Base-by-base conservation (phyloP, 805 yeast species). In the Suhomyces faveliae region DNA sequence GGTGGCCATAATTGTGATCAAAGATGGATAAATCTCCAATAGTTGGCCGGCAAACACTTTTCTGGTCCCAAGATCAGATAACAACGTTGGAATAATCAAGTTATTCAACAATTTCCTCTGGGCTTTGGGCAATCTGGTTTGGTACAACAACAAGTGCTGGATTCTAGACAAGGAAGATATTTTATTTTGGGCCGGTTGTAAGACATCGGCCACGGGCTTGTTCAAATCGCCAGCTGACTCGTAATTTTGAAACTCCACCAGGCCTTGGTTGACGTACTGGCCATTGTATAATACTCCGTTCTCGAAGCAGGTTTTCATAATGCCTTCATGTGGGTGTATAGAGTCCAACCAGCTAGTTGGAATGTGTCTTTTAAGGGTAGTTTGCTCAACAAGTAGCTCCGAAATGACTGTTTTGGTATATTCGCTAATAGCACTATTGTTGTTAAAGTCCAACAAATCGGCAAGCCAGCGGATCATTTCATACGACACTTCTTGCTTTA, bases 101-200 rank as follows among this genome's bases (percentile, higher is more conserved):
- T 73, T 67, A 42, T 78, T 76, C 13, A 87, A 46, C 6, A 61
- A 60, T 39, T 70, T 73, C 58, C 94, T 74, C 6, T 77, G 56
- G 3, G 56, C 53, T 48, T 83, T 82, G 67, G 82, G 72, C 27
- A 77, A 76, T 53, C 94, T 71, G 33, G 79, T 71, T 51, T 86
- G 87, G 49, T 84, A 78, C 49, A 72, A 74, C 30, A 85, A 63
- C 19, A 87, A 56, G 54, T 70, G 73, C 59, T 85, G 90, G 10
- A 86, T 58, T 55, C 88, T 72, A 12, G 87, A 73, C 23, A 60
- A 51, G n/a, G 51, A 49, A 4, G 33, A 23, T 4, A 11, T 25
- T 12, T 24, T 33, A 5, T 17, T 21, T 12, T 15, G 11, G 10
- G 44, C 40, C 6, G 54, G 49, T 8, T 54, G 51, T 13, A 60